These are phyloP conservation scores for Haplosporangium sp. DNA, from an alignment of 371 early-diverging fungal species.

Conservation along the genomic window DNA sequence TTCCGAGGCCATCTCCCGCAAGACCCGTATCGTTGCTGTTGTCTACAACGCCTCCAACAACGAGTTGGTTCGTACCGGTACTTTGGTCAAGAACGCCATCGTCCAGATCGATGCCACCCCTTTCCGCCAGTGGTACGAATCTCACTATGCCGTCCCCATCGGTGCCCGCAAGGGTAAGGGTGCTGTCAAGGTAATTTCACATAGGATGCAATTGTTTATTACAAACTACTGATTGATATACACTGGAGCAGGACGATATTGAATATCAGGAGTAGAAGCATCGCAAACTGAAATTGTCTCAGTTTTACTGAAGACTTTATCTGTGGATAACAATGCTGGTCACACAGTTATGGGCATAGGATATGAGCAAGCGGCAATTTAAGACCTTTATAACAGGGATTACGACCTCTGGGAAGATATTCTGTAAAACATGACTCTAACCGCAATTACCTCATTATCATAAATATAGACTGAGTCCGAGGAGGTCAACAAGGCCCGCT, in stretches of 20 bases:
- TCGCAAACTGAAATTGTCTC: too few species aligned
- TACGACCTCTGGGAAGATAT: too few species aligned
- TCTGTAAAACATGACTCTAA: too few species aligned
- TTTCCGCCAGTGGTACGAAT: constrained; percentile 99
- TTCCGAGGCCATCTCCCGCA: constrained; percentile 94
- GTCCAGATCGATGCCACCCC: constrained; percentile 99
- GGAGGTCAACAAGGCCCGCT: constrained; percentile 83
- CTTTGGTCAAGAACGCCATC: constrained; percentile 98
- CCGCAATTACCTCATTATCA: too few species aligned
- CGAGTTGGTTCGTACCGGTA: constrained; percentile 99
- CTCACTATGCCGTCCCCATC: constrained; percentile 91
- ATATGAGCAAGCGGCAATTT: constrained; percentile 12
- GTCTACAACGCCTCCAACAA: constrained; percentile 99
- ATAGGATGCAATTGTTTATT: constrained; percentile 80
- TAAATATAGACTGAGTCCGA: constrained; percentile 59
- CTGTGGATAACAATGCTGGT: too few species aligned
- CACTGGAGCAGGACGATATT: constrained; percentile 80
- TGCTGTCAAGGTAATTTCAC: constrained; percentile 56
- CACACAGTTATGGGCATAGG: too few species aligned
- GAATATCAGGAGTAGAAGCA: too few species aligned
- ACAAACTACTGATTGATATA: constrained; percentile 95
- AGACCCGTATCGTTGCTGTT: constrained; percentile 97
- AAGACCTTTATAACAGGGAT: background rate
- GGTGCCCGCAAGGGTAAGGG: constrained; percentile 90
- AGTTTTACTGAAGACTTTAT: too few species aligned